These are phyloP conservation scores for Morella rubra DNA, from an alignment of 306 rosid genomes.

Conservation along the genomic window DNA sequence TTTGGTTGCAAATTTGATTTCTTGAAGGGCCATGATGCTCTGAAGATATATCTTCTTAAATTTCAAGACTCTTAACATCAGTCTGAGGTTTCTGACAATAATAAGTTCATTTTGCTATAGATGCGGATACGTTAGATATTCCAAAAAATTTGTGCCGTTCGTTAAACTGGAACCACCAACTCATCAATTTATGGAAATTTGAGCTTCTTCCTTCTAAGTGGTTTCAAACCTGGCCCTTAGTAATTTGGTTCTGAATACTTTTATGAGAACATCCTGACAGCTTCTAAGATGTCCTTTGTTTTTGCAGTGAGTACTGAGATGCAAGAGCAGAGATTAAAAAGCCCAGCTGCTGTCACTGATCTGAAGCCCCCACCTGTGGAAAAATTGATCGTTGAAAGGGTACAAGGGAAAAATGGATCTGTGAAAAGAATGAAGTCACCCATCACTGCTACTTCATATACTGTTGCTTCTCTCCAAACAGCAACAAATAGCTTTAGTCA, in stretches of 20 bases:
- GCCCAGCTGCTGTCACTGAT: conserved; percentile 55
- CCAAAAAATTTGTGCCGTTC: not conserved
- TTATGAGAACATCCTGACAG: conserved; percentile 1
- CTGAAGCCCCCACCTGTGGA: conserved; percentile 84
- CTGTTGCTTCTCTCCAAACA: conserved; percentile 88
- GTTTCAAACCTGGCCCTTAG: not conserved
- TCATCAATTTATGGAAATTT: not conserved
- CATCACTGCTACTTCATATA: conserved; percentile 84
- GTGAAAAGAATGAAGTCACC: conserved; percentile 76
- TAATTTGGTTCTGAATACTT: not conserved
- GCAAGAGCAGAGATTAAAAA: conserved; percentile 79
- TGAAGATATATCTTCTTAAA: conserved; percentile 4
- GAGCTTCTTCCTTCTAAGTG: not conserved
- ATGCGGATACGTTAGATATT: not conserved
- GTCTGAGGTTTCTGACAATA: not conserved
- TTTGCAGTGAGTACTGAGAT: conserved; percentile 63
- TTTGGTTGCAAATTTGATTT: conserved; percentile 13
- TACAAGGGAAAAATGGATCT: conserved; percentile 72
- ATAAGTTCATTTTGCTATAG: not conserved
- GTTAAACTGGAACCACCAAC: not conserved
- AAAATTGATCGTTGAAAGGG: conserved; percentile 55
- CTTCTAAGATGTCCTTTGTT: conserved; percentile 2
- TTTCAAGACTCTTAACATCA: no score
- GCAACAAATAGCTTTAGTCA: conserved; percentile 98
- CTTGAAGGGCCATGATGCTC: not conserved